These are phyloP conservation scores for Adansonia grandidieri DNA, from an alignment of 441 rosid species.

Conservation along the genomic window DNA sequence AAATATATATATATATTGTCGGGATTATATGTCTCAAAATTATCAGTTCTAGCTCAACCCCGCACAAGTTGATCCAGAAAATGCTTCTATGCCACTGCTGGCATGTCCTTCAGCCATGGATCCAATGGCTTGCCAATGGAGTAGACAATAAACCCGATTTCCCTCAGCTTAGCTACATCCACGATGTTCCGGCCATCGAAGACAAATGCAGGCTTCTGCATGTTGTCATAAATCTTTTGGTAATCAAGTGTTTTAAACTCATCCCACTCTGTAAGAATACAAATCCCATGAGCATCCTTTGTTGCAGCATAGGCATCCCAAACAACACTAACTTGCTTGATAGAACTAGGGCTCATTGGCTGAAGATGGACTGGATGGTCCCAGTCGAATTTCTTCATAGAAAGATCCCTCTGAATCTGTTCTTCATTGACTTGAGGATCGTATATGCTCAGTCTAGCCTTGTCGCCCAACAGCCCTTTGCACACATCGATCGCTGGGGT, in stretches of 20 bases:
- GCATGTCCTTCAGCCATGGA: conserved; percentile 65
- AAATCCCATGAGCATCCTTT: conserved; percentile 61
- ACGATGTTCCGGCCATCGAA: conserved; percentile 61
- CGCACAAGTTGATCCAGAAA: neutral
- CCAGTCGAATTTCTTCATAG: conserved; percentile 68
- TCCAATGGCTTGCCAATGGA: conserved; percentile 72
- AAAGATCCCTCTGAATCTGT: conserved; percentile 60
- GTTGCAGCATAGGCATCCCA: conserved; percentile 57
- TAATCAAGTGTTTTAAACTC: conserved; percentile 58
- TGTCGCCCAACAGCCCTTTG: conserved; percentile 58
- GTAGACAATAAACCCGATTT: conserved; percentile 65
- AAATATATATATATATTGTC: neutral
- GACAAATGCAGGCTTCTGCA: conserved; percentile 67
- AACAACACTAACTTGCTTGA: conserved; percentile 47
- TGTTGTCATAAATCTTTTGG: conserved; percentile 48
- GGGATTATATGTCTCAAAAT: neutral
- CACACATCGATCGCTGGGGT: conserved; percentile 76
- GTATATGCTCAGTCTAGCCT: conserved; percentile 56
- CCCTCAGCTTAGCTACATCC: conserved; percentile 50
- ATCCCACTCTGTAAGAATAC: conserved; percentile 66
- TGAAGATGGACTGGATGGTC: conserved; percentile 57
- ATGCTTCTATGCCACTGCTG: conserved; percentile 49
- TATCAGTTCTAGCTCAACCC: conserved; percentile 20
- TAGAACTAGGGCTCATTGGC: conserved; percentile 44
- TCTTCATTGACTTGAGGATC: conserved; percentile 66